Evolutionary conservation across 208 protist genomes (phyloP).

Genomic region (Strigomonas galati): DNA sequence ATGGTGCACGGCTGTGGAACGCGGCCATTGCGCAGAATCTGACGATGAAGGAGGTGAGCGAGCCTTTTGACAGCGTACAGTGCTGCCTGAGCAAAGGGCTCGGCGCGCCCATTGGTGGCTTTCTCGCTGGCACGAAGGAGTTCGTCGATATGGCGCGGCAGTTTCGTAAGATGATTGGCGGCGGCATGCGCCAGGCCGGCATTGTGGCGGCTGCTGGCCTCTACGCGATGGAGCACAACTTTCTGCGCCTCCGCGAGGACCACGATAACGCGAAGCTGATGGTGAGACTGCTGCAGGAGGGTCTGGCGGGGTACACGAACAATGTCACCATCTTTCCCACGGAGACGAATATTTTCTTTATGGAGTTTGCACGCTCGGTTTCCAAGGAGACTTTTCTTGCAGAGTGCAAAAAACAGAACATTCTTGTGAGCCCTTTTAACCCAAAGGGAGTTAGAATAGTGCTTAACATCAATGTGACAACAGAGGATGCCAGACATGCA

Average conservation of each 20-base stretch:
- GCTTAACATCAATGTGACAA: not conserved
- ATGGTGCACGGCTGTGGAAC: conserved; percentile 15
- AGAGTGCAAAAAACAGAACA: not conserved
- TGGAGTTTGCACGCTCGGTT: not conserved
- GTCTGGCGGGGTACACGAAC: not conserved
- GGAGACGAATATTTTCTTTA: conserved; percentile 12
- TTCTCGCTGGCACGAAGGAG: conserved; percentile 9
- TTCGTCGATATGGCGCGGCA: conserved; percentile 2
- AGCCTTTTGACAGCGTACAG: conserved; percentile 13
- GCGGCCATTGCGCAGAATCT: conserved; percentile 9
- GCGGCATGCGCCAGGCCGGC: conserved; percentile 14
- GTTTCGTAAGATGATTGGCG: conserved; percentile 7
- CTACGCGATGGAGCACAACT: conserved; percentile 13
- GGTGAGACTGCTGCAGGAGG: not conserved
- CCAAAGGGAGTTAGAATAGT: not conserved
- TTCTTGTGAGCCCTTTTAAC: not conserved
- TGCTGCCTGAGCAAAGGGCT: conserved; percentile 14
- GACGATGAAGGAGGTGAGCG: conserved; percentile 3
- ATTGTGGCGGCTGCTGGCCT: conserved; percentile 9
- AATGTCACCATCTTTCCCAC: not conserved
- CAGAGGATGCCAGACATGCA: conserved; percentile 3
- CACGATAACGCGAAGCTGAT: conserved; percentile 6
- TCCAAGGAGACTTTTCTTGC: not conserved
- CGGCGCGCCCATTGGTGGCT: conserved; percentile 6
- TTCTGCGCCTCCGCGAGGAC: not conserved